Conservation (phyloP, 805 yeast species). For the Teunomyces lycoperdinae region DNA sequence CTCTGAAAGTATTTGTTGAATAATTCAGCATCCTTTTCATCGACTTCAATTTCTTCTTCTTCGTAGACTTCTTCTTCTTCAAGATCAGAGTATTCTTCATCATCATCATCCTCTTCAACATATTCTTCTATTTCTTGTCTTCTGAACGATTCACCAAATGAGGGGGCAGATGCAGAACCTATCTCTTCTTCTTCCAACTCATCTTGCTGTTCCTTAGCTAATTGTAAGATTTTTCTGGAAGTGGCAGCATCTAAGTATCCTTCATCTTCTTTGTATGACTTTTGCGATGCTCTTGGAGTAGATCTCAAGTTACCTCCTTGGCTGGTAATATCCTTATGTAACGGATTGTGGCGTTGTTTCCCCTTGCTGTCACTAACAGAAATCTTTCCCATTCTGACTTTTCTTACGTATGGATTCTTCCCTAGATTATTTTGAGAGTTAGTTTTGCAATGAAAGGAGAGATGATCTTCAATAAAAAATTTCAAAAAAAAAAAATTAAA, state of each 20-base stretch:
- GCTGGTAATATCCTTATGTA: slow-evolving; percentile 73
- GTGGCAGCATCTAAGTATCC: slow-evolving; percentile 71
- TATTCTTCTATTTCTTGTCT: slow-evolving; percentile 20
- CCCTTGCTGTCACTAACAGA: slow-evolving; percentile 48
- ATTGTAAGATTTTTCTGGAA: slow-evolving; percentile 79
- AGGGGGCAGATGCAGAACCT: slow-evolving; percentile 18
- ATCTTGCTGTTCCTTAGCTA: slow-evolving; percentile 91
- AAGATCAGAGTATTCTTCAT: slow-evolving; percentile 55
- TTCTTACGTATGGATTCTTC: background rate
- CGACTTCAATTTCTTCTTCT: slow-evolving; percentile 63
- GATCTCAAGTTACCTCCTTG: slow-evolving; percentile 67
- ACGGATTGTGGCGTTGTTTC: slow-evolving; percentile 76
- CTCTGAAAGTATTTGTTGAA: slow-evolving; percentile 71
- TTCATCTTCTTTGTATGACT: slow-evolving; percentile 31
- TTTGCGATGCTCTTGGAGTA: slow-evolving; percentile 26
- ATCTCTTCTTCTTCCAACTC: slow-evolving; percentile 74
- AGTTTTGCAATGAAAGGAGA: background rate
- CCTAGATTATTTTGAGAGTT: no score
- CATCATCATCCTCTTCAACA: slow-evolving; percentile 42
- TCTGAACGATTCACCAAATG: slow-evolving; percentile 22
- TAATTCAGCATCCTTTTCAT: slow-evolving; percentile 79
- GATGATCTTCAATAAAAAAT: slow-evolving; percentile 7
- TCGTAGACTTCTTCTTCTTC: slow-evolving; percentile 49
- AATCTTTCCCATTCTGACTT: slow-evolving; percentile 60
- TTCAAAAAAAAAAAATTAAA: slow-evolving; percentile 2